Evolutionary conservation across 1,139 yeast species (phyloP).

Genomic region (Sugiyamaella xylanicola): DNA sequence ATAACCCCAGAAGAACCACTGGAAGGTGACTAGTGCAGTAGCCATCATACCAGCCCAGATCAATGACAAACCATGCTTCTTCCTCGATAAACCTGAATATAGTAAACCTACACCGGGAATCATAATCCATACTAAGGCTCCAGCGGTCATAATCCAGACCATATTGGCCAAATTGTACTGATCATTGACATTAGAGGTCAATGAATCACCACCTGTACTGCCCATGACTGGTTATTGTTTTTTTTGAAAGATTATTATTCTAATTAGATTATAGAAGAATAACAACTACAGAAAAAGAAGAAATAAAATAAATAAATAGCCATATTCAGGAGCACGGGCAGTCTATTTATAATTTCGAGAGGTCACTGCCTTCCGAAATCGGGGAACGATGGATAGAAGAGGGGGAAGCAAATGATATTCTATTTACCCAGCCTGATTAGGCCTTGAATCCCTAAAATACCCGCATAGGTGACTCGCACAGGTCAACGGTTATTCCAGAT

Average conservation of each 20-base stretch:
- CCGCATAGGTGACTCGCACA: neutral
- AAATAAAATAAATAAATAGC: neutral
- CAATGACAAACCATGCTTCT: constrained; percentile 86
- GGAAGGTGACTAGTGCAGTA: constrained; percentile 75
- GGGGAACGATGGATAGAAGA: neutral
- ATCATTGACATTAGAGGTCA: constrained; percentile 70
- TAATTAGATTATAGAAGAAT: constrained; percentile 3
- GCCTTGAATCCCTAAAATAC: constrained; percentile 5
- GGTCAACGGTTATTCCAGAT: neutral
- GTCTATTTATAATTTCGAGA: constrained; percentile 1
- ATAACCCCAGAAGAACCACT: constrained; percentile 98
- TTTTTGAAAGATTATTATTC: neutral
- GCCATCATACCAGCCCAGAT: constrained; percentile 96
- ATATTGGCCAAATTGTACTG: constrained; percentile 70
- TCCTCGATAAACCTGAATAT: constrained; percentile 88
- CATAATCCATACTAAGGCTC: constrained; percentile 88
- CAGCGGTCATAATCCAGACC: constrained; percentile 84
- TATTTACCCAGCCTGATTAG: neutral
- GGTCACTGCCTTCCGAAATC: neutral
- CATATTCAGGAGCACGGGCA: neutral
- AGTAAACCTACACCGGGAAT: constrained; percentile 90
- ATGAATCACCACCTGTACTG: constrained; percentile 68
- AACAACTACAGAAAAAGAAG: constrained; percentile 5
- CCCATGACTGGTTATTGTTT: constrained; percentile 13
- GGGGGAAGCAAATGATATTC: constrained; percentile 1